phyloP scores from a whole-genome alignment of 345 rosid genomes.

The Leavenworthia alabamica region DNA sequence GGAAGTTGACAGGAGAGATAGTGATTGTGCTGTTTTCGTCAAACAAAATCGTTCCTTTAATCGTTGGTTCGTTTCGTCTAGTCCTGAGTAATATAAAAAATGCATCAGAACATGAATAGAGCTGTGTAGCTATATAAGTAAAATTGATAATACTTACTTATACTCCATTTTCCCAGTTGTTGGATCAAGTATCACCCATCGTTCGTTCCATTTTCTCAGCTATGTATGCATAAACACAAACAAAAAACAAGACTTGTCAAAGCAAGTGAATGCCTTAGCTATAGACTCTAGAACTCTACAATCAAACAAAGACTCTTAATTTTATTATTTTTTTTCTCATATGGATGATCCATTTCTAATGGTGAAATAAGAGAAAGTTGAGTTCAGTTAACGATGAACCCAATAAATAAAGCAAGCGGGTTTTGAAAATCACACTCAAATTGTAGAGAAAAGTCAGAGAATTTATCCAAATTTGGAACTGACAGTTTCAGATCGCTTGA shows the following conservation, averaged over 20 bases:
- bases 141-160: too few relatives aligned
- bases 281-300: not conserved
- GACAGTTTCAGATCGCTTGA: constrained; percentile 98
- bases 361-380: not conserved
- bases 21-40: constrained; percentile 88
- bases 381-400: not conserved
- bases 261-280: not conserved
- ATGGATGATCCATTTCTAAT: not conserved
- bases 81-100: constrained; percentile 47
- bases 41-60: constrained; percentile 73
- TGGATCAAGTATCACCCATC: constrained; percentile 96
- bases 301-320: not conserved
- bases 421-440: not conserved
- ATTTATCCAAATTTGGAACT: too few relatives aligned
- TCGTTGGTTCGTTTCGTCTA: constrained; percentile 74
- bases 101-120: not conserved
- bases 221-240: constrained; percentile 24
- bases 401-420: not conserved
- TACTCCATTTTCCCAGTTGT: constrained; percentile 96
- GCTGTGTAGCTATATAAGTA: not conserved
- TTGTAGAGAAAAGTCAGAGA: not conserved
- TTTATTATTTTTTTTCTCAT: not conserved
- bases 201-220: constrained; percentile 97
- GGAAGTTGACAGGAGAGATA: constrained; percentile 87
- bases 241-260: too few relatives aligned